A percentile compares a stretch with the other conserved stretches of the same genome.
Evolutionary conservation across 306 rosid species (phyloP).

Genomic region (Sicyos baderoa): DNA sequence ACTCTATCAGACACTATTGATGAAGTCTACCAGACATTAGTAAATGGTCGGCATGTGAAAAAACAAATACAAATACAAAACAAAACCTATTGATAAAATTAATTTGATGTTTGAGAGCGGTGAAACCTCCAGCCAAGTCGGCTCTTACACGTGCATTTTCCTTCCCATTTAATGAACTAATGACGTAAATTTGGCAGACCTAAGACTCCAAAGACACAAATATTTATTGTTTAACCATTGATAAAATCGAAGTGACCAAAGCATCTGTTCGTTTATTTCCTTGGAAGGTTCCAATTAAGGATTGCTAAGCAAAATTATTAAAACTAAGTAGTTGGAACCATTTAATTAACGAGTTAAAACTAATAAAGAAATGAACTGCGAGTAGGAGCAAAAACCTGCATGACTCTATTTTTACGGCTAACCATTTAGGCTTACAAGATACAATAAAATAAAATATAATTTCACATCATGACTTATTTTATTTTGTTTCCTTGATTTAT

Average conservation of each 20-base stretch:
- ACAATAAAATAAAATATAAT: too few relatives aligned
- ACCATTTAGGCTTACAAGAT: background rate
- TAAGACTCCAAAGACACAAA: background rate
- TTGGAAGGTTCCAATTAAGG: background rate
- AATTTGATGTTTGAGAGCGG: too few relatives aligned
- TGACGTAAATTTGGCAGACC: background rate
- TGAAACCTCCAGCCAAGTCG: background rate
- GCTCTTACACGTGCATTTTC: conserved; percentile 2
- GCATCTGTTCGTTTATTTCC: background rate
- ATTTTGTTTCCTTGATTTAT: too few relatives aligned
- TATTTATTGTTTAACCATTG: too few relatives aligned
- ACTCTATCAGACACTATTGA: too few relatives aligned
- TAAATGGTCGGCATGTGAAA: conserved; percentile 4
- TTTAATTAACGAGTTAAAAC: too few relatives aligned
- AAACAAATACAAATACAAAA: too few relatives aligned
- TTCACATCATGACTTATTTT: too few relatives aligned
- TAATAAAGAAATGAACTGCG: too few relatives aligned
- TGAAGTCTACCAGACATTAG: too few relatives aligned
- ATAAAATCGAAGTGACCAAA: background rate
- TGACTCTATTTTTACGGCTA: conserved; percentile 12
- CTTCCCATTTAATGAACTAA: background rate
- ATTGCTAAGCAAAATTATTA: background rate
- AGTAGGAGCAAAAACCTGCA: background rate
- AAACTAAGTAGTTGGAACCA: too few relatives aligned
- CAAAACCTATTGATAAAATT: too few relatives aligned